These are phyloP conservation scores for Cyberlindnera maclurae DNA, from an alignment of 805 yeast genomes.

Conservation along the genomic window DNA sequence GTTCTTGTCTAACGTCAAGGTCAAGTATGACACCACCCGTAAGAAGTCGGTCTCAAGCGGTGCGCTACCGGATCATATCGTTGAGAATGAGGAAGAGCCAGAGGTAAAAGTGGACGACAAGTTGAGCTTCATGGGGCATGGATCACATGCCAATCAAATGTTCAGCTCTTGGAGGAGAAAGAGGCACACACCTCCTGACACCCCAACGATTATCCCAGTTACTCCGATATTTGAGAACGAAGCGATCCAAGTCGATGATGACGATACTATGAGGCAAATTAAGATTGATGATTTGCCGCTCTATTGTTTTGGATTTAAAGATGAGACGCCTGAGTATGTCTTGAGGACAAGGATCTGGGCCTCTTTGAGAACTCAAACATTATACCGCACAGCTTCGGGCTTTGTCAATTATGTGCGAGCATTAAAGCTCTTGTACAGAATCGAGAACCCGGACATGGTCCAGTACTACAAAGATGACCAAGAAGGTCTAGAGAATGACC, in stretches of 20 bases:
- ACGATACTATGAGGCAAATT: slow-evolving; percentile 28
- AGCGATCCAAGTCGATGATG: slow-evolving; percentile 28
- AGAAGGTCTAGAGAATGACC: slow-evolving; percentile 54
- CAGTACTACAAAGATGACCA: slow-evolving; percentile 38
- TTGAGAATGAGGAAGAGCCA: neutral
- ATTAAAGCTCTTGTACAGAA: slow-evolving; percentile 55
- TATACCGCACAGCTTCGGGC: slow-evolving; percentile 78
- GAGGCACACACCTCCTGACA: neutral
- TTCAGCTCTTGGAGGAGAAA: too few species aligned
- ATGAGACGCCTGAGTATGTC: slow-evolving; percentile 54
- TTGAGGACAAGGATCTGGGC: slow-evolving; percentile 84
- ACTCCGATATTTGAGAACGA: slow-evolving; percentile 19
- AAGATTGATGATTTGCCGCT: slow-evolving; percentile 59
- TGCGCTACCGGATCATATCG: neutral
- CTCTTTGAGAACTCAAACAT: slow-evolving; percentile 73
- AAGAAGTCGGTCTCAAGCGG: slow-evolving; percentile 3
- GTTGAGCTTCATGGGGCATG: neutral
- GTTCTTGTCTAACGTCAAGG: slow-evolving; percentile 19
- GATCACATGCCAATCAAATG: neutral
- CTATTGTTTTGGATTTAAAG: slow-evolving; percentile 66
- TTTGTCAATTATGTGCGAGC: slow-evolving; percentile 76
- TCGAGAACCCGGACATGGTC: slow-evolving; percentile 54
- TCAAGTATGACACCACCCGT: slow-evolving; percentile 18
- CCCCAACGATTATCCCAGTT: slow-evolving; percentile 7
- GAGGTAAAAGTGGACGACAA: neutral